phyloP scores from a whole-genome alignment of 768 basidiomycete genomes.

The Lactarius pseudohatsudake region DNA sequence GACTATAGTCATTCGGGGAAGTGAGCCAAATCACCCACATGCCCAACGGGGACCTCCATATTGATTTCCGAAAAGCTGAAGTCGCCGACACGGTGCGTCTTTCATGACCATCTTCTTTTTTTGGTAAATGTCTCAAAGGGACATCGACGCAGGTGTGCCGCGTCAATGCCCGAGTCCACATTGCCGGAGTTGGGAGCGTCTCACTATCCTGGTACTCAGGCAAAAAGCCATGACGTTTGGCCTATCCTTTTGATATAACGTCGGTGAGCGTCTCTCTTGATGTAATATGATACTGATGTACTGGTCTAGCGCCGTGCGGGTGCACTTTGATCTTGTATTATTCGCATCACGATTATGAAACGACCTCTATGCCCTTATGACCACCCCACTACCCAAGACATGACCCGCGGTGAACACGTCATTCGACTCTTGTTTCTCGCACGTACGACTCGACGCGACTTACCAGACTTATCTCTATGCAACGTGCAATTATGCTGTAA shows the following conservation, averaged over 20 bases:
- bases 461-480: conserved; percentile 15
- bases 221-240: conserved; percentile 39
- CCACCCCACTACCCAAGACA: neutral
- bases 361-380: conserved; percentile 27
- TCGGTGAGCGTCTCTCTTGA: neutral
- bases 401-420: conserved; percentile 3
- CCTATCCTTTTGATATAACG: conserved; percentile 3
- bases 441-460: neutral
- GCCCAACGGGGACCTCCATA: conserved; percentile 76
- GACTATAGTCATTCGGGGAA: conserved; percentile 56
- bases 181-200: conserved; percentile 75
- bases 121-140: conserved; percentile 26
- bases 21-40: conserved; percentile 68
- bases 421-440: neutral
- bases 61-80: conserved; percentile 71
- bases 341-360: conserved; percentile 25
- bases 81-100: conserved; percentile 75
- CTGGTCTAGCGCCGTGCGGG: conserved; percentile 15
- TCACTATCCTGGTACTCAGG: conserved; percentile 73
- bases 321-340: conserved; percentile 21
- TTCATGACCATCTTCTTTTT: neutral
- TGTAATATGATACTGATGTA: neutral
- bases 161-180: conserved; percentile 70
- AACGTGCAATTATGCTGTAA: conserved; percentile 24
- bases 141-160: conserved; percentile 61